A percentile compares a stretch with the other conserved stretches of the same genome.
Conservation (phyloP, 1,139 yeast genomes). For the Geotrichum australiense region DNA sequence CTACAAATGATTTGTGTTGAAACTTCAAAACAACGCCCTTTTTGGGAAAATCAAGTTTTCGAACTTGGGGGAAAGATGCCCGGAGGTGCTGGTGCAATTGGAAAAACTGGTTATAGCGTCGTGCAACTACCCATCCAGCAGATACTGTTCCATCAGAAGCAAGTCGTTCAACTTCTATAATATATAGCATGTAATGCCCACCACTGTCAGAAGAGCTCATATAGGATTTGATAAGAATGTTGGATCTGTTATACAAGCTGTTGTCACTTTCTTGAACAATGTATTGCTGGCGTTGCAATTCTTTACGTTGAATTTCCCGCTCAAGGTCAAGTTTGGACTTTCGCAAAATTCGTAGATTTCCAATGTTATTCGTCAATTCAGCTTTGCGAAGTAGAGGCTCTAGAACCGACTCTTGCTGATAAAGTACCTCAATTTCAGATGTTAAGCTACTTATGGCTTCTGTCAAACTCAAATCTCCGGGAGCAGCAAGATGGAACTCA, state of each 20-base stretch:
- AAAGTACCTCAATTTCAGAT: constrained; percentile 53
- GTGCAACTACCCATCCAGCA: constrained; percentile 85
- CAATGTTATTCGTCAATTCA: constrained; percentile 66
- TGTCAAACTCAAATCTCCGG: constrained; percentile 59
- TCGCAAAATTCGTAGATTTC: constrained; percentile 58
- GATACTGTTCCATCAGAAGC: constrained; percentile 42
- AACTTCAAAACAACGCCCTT: constrained; percentile 60
- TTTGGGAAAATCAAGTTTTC: constrained; percentile 52
- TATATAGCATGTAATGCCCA: constrained; percentile 58
- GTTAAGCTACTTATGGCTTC: constrained; percentile 56
- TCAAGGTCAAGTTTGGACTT: constrained; percentile 62
- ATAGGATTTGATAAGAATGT: constrained; percentile 59
- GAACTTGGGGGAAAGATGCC: constrained; percentile 46
- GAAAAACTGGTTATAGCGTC: constrained; percentile 80
- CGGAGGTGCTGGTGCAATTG: constrained; percentile 61
- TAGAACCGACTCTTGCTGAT: constrained; percentile 56
- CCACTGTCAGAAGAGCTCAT: constrained; percentile 45
- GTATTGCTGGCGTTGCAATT: constrained; percentile 70
- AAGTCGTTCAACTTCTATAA: constrained; percentile 65
- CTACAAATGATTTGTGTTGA: constrained; percentile 56
- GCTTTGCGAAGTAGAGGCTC: constrained; percentile 70
- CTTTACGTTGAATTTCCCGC: constrained; percentile 64
- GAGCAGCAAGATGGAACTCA: constrained; percentile 46
- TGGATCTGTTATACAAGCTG: constrained; percentile 65
- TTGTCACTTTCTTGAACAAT: constrained; percentile 78